These are phyloP conservation scores for Uronychia setigera DNA, from an alignment of 73 alveolate genomes.

Conservation along the genomic window DNA sequence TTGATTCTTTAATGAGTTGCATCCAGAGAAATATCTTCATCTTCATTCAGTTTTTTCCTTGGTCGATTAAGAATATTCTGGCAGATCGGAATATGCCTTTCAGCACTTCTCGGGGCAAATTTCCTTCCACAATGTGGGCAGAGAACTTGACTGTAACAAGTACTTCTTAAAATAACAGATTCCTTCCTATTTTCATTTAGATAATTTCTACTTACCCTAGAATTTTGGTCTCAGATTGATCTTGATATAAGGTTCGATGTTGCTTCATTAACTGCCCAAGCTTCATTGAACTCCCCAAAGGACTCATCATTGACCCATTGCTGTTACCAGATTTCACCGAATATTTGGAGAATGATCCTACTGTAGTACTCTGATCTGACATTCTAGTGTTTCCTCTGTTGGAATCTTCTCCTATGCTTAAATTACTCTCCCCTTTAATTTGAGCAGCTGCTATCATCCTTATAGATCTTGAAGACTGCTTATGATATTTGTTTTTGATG, in stretches of 20 bases:
- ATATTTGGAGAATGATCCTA: not conserved
- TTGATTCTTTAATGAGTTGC: not conserved
- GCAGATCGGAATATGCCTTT: slow-evolving; percentile 75
- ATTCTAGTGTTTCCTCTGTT: not conserved
- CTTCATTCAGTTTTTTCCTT: not conserved
- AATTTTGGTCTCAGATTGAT: not conserved
- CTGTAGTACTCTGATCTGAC: not conserved
- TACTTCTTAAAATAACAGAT: not conserved
- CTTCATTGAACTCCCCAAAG: not conserved
- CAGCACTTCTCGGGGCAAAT: slow-evolving; percentile 63
- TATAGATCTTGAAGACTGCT: not conserved
- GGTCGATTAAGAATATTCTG: slow-evolving; percentile 70
- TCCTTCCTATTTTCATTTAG: not conserved
- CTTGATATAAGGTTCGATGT: not conserved
- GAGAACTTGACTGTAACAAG: not conserved
- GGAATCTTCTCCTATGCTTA: not conserved
- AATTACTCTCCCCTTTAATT: not conserved
- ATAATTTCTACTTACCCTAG: not conserved
- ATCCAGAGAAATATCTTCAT: too few species aligned
- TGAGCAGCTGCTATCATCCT: not conserved
- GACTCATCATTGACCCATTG: not conserved
- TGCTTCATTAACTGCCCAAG: not conserved
- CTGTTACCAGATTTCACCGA: not conserved
- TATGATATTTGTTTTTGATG: not conserved
- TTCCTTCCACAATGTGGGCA: slow-evolving; percentile 79